These are phyloP conservation scores for Eucommia ulmoides DNA, from an alignment of 257 asterid genomes.

Conservation along the genomic window DNA sequence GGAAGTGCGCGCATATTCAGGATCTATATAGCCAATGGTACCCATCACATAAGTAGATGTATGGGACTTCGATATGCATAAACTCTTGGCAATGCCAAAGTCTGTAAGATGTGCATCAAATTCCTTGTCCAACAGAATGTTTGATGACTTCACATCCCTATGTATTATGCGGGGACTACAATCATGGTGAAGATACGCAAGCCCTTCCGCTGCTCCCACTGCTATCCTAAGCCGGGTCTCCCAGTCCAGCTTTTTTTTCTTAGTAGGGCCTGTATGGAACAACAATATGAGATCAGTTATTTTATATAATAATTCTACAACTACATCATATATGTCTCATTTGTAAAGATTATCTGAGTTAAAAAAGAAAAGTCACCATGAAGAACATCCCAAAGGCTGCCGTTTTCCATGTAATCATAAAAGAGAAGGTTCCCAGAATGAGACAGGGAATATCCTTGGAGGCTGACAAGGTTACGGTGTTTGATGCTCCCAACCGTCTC, in stretches of 20 bases:
- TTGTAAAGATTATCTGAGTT: too few relatives aligned
- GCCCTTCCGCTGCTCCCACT: constrained; percentile 83
- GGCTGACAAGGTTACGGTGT: constrained; percentile 85
- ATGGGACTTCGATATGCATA: constrained; percentile 65
- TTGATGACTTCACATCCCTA: constrained; percentile 86
- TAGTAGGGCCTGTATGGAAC: constrained; percentile 32
- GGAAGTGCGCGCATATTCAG: constrained; percentile 91
- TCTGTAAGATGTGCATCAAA: constrained; percentile 86
- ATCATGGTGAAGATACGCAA: constrained; percentile 87
- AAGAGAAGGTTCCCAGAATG: constrained; percentile 72
- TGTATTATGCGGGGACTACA: constrained; percentile 85
- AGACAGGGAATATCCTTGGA: constrained; percentile 90
- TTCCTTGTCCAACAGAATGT: constrained; percentile 65
- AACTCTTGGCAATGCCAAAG: constrained; percentile 85
- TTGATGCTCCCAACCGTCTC: constrained; percentile 87
- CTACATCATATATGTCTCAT: too few relatives aligned
- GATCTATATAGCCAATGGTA: constrained; percentile 91
- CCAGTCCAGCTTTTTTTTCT: constrained; percentile 78
- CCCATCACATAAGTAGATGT: constrained; percentile 86
- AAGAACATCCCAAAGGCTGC: constrained; percentile 91
- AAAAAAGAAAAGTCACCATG: too few relatives aligned
- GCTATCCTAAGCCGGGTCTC: constrained; percentile 65
- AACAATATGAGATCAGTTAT: too few relatives aligned
- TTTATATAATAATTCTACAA: too few relatives aligned
- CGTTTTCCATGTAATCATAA: constrained; percentile 94